Conservation (phyloP, 2,329 filamentous ascomycete genomes). For the Aspergillus novoparasiticus region DNA sequence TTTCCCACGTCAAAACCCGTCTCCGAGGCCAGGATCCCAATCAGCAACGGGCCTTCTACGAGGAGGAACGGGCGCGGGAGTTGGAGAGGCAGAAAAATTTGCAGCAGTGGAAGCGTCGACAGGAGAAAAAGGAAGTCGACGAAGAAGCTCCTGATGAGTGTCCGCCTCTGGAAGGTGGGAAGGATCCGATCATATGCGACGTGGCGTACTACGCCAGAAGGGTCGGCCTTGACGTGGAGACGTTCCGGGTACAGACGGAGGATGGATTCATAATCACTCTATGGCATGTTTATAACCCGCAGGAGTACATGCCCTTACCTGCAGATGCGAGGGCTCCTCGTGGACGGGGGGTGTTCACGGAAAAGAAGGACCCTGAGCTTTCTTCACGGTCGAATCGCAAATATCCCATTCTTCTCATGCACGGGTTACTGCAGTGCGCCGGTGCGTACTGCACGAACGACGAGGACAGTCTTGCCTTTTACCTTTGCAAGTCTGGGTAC, state of each 20-base stretch:
- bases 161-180: constrained; percentile 75
- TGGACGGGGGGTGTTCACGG: constrained; percentile 65
- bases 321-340: constrained; percentile 47
- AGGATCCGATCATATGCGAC: constrained; percentile 76
- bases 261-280: constrained; percentile 89
- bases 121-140: constrained; percentile 45
- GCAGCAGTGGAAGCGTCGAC: constrained; percentile 60
- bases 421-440: constrained; percentile 83
- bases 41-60: constrained; percentile 65
- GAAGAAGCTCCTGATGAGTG: constrained; percentile 54
- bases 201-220: constrained; percentile 83
- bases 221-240: constrained; percentile 83
- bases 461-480: constrained; percentile 87
- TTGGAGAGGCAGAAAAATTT: constrained; percentile 60
- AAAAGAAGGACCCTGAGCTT: constrained; percentile 33
- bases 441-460: constrained; percentile 91
- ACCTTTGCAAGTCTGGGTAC: constrained; percentile 86
- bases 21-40: constrained; percentile 64
- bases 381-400: constrained; percentile 24
- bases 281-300: constrained; percentile 87
- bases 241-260: constrained; percentile 83
- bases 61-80: constrained; percentile 68
- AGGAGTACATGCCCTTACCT: constrained; percentile 64
- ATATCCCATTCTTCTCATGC: constrained; percentile 84
- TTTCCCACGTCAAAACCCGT: constrained; percentile 54